Evolutionary conservation across 345 rosid genomes (phyloP).

Genomic region (Tarenaya hassleriana): DNA sequence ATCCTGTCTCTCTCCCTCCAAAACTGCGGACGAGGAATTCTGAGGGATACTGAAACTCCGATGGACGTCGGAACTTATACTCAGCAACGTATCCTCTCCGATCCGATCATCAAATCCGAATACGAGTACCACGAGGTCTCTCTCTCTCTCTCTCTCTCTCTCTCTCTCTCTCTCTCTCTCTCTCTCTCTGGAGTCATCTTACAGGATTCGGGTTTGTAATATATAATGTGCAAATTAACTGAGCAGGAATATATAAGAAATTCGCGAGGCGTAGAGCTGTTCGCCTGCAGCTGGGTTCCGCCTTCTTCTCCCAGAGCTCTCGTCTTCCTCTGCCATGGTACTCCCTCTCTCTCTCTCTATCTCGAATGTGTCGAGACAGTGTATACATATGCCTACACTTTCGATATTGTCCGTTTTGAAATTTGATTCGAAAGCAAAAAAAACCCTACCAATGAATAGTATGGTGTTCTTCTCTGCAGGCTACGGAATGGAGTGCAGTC

Average conservation of each 20-base stretch:
- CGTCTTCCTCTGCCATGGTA: slow-evolving; percentile 93
- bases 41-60: too few species aligned
- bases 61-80: too few species aligned
- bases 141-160: neutral
- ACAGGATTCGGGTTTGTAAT: neutral
- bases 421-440: neutral
- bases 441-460: slow-evolving; percentile 29
- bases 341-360: neutral
- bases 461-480: slow-evolving; percentile 50
- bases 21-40: too few species aligned
- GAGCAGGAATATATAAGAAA: slow-evolving; percentile 57
- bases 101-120: too few species aligned
- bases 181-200: neutral
- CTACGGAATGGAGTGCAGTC: slow-evolving; percentile 93
- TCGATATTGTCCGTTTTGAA: neutral
- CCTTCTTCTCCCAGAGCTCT: slow-evolving; percentile 67
- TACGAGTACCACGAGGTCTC: too few species aligned
- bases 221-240: neutral
- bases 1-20: too few species aligned
- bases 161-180: neutral
- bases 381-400: neutral
- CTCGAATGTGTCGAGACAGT: neutral
- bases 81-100: neutral
- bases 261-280: slow-evolving; percentile 67
- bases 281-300: slow-evolving; percentile 88